Evolutionary conservation across 495 filamentous ascomycete genomes (phyloP).

Genomic region (Penicillium canescens): DNA sequence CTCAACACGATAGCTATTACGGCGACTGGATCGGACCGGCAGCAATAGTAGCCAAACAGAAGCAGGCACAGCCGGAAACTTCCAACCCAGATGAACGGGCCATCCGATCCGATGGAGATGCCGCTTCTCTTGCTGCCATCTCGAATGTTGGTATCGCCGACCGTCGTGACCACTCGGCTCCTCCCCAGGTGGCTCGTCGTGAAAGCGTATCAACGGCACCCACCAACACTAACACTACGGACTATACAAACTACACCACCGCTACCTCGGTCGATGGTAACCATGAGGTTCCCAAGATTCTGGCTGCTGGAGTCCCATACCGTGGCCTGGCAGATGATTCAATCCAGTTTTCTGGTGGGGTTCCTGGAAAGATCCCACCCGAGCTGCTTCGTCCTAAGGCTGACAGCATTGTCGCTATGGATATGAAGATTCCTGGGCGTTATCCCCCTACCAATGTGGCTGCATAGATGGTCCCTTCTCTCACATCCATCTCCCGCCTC

Average conservation of each 20-base stretch:
- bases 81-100: slow-evolving; percentile 19
- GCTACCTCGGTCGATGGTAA: slow-evolving; percentile 39
- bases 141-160: slow-evolving; percentile 22
- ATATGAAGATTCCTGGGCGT: slow-evolving; percentile 41
- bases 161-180: slow-evolving; percentile 29
- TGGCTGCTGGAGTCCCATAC: neutral
- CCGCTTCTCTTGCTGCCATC: slow-evolving; percentile 20
- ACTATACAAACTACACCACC: slow-evolving; percentile 38
- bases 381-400: slow-evolving; percentile 20
- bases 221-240: slow-evolving; percentile 38
- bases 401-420: slow-evolving; percentile 34
- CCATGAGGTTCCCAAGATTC: slow-evolving; percentile 1
- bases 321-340: neutral
- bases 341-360: neutral
- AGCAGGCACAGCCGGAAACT: slow-evolving; percentile 15
- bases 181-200: slow-evolving; percentile 29
- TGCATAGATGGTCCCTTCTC: slow-evolving; percentile 14
- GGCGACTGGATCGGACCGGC: slow-evolving; percentile 44
- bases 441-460: slow-evolving; percentile 37
- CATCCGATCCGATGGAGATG: slow-evolving; percentile 23
- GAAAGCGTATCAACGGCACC: slow-evolving; percentile 42
- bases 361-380: neutral
- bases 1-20: slow-evolving; percentile 42
- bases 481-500: neutral
- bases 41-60: slow-evolving; percentile 25